Evolutionary conservation across 805 yeast genomes (phyloP).

Genomic region (Saccharomycopsis javanensis): DNA sequence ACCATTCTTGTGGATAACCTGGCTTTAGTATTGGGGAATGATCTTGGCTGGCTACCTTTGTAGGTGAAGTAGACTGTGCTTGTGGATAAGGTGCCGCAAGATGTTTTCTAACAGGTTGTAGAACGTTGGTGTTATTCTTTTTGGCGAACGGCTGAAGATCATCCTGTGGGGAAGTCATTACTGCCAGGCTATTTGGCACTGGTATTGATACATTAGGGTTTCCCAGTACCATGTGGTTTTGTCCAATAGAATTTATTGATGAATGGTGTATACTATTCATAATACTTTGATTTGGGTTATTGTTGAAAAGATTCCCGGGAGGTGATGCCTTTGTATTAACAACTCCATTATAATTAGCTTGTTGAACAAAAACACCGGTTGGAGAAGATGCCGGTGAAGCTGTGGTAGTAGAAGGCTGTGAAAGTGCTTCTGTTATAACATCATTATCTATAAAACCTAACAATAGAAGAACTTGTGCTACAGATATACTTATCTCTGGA

Average conservation of each 20-base stretch:
- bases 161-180: background rate
- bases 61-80: background rate
- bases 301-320: conserved; percentile 29
- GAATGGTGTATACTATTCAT: background rate
- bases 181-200: background rate
- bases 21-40: background rate
- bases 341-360: background rate
- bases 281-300: background rate
- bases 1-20: conserved; percentile 13
- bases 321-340: background rate
- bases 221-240: background rate
- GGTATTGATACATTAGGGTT: background rate
- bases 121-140: background rate
- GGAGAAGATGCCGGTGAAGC: background rate
- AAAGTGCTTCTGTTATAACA: conserved; percentile 25
- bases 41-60: background rate
- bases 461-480: conserved; percentile 62
- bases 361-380: background rate
- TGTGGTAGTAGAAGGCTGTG: background rate
- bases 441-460: conserved; percentile 70
- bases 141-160: conserved; percentile 1
- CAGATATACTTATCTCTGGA: conserved; percentile 51
- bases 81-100: conserved; percentile 33
- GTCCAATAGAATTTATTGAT: background rate
- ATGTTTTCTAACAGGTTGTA: background rate